Base-by-base conservation (phyloP, 1,284 basidiomycete genomes). In the Boletus holoroseus region DNA sequence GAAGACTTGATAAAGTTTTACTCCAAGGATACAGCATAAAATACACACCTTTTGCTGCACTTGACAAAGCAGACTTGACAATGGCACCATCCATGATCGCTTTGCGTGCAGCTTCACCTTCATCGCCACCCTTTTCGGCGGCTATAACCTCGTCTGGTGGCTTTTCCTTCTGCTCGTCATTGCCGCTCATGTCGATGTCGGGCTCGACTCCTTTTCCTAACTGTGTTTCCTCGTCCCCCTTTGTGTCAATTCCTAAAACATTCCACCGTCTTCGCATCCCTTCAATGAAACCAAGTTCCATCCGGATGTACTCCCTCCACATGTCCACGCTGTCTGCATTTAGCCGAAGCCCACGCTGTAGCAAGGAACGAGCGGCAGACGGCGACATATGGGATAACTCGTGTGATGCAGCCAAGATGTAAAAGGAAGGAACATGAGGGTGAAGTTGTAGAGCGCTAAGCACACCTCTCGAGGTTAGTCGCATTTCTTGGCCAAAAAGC, bases 261-360 rank as follows among this genome's bases (percentile, higher is more conserved):
- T 78, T 80, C 91, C 91, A 94, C 37, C 93, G 76, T 53, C 91
- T 73, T 36, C 91, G 73, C 46, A 96, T 72, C 9, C 82, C 82
- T 71, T 96, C 93, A 15, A 93, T 77, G 68, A 93, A 96, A 3
- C 87, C 85, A 7, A 95, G 72, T 68, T 97, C 94, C 82, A 96
- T 91, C 62, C 86, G 85, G 56, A 93, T 82, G 67, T 94, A 94
- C 67, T 93, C 91, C 30, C 76, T 75, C 91, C 91, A 95, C 66
- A 95, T 75, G 53, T 83, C 80, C 18, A 80, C 68, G 55, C 80
- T 87, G 38, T 84, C 78, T 7, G 76, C 72, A 55, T 92, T 83
- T 47, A 94, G 67, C 27, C 94, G 79, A 42, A 96, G 76, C 2
- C 92, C 94, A 3, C 94, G 83, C 57, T 95, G 89, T 32, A 97